phyloP scores from a whole-genome alignment of 768 basidiomycete species.

The Panaeolus cyanescens region DNA sequence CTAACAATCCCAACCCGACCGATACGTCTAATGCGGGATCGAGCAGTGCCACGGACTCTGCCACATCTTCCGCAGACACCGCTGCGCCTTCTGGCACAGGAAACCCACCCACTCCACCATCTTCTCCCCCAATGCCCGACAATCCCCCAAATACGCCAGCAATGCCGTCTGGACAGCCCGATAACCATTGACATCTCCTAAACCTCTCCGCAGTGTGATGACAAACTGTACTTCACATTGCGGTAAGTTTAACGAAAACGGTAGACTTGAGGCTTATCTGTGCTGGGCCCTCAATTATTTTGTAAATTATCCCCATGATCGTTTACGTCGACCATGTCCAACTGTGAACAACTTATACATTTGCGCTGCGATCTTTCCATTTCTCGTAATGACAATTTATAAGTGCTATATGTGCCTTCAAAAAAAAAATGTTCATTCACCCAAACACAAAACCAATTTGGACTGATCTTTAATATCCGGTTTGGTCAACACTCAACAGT shows the following conservation, averaged over 20 bases:
- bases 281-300: background rate
- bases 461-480: too few relatives aligned
- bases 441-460: too few relatives aligned
- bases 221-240: background rate
- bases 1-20: background rate
- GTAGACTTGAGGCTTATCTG: background rate
- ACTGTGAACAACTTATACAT: background rate
- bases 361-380: background rate
- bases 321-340: background rate
- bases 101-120: background rate
- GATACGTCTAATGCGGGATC: background rate
- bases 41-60: conserved; percentile 4
- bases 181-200: conserved; percentile 2
- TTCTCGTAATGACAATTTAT: too few relatives aligned
- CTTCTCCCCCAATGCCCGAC: conserved; percentile 14
- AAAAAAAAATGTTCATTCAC: too few relatives aligned
- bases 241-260: background rate
- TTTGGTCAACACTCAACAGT: too few relatives aligned
- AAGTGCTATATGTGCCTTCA: too few relatives aligned
- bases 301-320: background rate
- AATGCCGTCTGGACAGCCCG: conserved; percentile 6
- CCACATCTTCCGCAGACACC: conserved; percentile 4
- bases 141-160: conserved; percentile 20
- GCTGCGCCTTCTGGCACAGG: conserved; percentile 4
- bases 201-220: background rate